These are phyloP conservation scores for Gracilaria caudata DNA, from an alignment of 23 red algal genomes.

Conservation along the genomic window DNA sequence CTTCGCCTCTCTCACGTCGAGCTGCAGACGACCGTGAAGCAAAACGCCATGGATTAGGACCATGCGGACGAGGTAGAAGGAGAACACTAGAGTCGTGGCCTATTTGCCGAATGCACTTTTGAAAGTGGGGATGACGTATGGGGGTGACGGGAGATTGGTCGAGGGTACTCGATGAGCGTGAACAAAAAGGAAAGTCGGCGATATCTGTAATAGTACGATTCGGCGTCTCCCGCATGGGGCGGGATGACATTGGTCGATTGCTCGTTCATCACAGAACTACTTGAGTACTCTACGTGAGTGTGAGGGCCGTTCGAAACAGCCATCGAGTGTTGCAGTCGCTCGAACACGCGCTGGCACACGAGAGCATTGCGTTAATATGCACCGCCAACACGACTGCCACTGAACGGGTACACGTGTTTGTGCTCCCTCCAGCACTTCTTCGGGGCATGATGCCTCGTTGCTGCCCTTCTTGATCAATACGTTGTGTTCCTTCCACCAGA, in stretches of 20 bases:
- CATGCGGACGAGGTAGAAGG: slow-evolving; percentile 18
- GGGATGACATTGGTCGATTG: not conserved
- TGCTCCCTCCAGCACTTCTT: not conserved
- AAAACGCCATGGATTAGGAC: slow-evolving; percentile 65
- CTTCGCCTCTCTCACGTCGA: slow-evolving; percentile 45
- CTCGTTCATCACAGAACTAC: slow-evolving; percentile 4
- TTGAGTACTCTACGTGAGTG: slow-evolving; percentile 5
- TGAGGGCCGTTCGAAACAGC: slow-evolving; percentile 9
- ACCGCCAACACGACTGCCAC: not conserved
- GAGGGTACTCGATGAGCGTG: not conserved
- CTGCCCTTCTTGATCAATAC: not conserved
- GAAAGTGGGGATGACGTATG: not conserved
- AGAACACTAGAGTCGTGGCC: not conserved
- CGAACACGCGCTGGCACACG: not conserved
- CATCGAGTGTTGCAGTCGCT: not conserved
- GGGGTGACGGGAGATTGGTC: not conserved
- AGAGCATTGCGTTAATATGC: slow-evolving; percentile 7
- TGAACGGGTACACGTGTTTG: not conserved
- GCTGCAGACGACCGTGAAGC: slow-evolving; percentile 68
- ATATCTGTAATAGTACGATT: not conserved
- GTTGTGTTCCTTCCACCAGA: not conserved
- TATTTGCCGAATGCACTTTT: not conserved
- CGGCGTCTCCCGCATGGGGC: not conserved
- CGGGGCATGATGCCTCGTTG: not conserved
- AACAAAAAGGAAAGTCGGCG: not conserved